phyloP scores from a whole-genome alignment of 2,329 filamentous ascomycete genomes.

The Claviceps africana region DNA sequence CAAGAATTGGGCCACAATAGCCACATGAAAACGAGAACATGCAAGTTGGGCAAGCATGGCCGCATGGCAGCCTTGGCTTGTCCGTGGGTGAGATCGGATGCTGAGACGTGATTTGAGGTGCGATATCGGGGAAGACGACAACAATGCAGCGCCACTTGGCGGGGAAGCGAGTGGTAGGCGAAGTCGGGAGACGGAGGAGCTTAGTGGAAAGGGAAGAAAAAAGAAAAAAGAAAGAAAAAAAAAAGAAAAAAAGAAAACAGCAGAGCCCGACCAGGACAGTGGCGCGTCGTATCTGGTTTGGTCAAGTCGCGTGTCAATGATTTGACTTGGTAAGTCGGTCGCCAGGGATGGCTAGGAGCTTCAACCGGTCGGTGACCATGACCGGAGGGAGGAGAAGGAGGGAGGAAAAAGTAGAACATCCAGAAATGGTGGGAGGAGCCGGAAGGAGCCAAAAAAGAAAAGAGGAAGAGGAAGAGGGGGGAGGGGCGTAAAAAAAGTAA shows the following conservation, averaged over 20 bases:
- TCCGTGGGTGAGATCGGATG: background rate
- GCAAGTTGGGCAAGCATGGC: background rate
- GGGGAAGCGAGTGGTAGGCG: too few relatives aligned
- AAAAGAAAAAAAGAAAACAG: too few relatives aligned
- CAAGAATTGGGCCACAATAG: background rate
- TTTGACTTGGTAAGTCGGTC: background rate
- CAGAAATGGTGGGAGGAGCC: background rate
- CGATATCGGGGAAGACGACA: background rate
- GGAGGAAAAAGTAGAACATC: background rate
- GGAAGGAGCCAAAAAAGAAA: background rate
- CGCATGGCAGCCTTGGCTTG: background rate
- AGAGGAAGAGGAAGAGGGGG: background rate
- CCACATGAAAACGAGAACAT: background rate
- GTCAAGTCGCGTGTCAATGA: background rate
- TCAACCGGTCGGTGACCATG: background rate
- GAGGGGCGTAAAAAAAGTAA: too few relatives aligned
- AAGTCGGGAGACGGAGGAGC: too few relatives aligned
- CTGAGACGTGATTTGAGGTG: background rate
- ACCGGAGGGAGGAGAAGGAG: background rate
- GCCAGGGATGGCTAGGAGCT: background rate
- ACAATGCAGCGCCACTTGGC: background rate
- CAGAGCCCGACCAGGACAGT: background rate
- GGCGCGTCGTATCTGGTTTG: background rate
- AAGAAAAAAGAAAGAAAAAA: too few relatives aligned
- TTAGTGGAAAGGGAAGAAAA: too few relatives aligned